Evolutionary conservation across 306 rosid genomes (phyloP).

Genomic region (Cucurbita moschata): DNA sequence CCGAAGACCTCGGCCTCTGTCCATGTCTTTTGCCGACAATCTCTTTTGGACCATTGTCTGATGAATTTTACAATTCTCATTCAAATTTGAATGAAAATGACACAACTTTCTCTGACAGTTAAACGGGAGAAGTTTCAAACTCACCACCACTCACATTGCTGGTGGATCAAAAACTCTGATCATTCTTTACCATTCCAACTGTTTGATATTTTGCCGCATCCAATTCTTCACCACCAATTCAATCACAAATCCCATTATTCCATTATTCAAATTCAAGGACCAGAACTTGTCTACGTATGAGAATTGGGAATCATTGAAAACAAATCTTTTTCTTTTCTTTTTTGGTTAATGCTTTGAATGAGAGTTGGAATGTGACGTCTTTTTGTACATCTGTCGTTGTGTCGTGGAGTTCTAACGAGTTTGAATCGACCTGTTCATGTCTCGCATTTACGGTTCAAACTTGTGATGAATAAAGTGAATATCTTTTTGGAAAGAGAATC

Average conservation of each 20-base stretch:
- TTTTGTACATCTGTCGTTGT: conserved; percentile 22
- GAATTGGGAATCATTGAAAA: conserved; percentile 10
- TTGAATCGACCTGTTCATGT: conserved; percentile 28
- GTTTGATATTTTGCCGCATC: conserved; percentile 22
- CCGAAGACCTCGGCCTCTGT: conserved; percentile 35
- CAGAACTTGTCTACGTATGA: conserved; percentile 14
- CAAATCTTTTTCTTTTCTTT: conserved; percentile 14
- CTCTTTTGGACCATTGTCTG: conserved; percentile 50
- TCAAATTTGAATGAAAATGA: conserved; percentile 33
- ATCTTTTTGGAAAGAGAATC: conserved; percentile 22
- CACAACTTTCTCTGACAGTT: conserved; percentile 11
- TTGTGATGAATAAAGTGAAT: conserved; percentile 13
- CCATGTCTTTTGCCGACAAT: conserved; percentile 63
- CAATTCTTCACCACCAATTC: conserved; percentile 4
- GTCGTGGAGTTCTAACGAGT: conserved; percentile 5
- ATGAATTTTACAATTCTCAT: background rate
- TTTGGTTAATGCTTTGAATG: background rate
- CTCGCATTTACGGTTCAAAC: conserved; percentile 11
- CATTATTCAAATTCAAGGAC: conserved; percentile 16
- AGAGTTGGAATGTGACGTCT: conserved; percentile 17
- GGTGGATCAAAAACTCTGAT: conserved; percentile 48
- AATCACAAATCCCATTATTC: conserved; percentile 9
- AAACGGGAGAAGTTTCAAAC: conserved; percentile 14
- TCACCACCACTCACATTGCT: conserved; percentile 30
- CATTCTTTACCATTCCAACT: conserved; percentile 33